A percentile compares a stretch with the other conserved stretches of the same genome.
Evolutionary conservation across 2,329 filamentous ascomycete genomes (phyloP).

Genomic region (Exophiala xenobiotica): DNA sequence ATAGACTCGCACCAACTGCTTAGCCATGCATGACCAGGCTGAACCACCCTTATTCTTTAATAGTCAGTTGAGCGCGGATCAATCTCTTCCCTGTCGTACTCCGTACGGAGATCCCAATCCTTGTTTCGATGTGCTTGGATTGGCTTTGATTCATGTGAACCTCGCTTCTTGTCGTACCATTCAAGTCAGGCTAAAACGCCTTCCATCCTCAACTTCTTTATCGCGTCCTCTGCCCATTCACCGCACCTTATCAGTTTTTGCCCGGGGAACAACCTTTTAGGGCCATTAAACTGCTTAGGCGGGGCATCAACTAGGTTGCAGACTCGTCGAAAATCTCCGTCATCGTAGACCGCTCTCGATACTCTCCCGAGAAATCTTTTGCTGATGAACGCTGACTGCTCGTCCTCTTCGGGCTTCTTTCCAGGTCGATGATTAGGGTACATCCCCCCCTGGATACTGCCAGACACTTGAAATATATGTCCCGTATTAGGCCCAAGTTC

Average conservation of each 20-base stretch:
- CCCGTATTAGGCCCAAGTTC: conserved; percentile 12
- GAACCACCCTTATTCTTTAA: too few species aligned
- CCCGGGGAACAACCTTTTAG: conserved; percentile 11
- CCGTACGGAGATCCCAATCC: too few species aligned
- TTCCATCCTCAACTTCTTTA: conserved; percentile 4
- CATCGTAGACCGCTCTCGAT: conserved; percentile 11
- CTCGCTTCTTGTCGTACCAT: neutral
- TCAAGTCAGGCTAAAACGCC: neutral
- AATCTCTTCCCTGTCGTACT: too few species aligned
- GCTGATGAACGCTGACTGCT: conserved; percentile 13
- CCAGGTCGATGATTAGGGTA: conserved; percentile 14
- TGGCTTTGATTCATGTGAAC: too few species aligned
- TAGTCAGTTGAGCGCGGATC: too few species aligned
- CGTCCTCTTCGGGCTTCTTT: conserved; percentile 17
- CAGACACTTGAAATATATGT: conserved; percentile 18
- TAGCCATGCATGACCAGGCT: too few species aligned
- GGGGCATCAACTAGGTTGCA: conserved; percentile 12
- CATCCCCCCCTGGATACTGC: conserved; percentile 16
- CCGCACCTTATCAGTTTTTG: conserved; percentile 10
- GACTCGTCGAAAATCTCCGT: conserved; percentile 15
- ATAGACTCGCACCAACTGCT: too few species aligned
- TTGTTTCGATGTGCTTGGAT: too few species aligned
- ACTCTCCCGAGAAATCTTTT: conserved; percentile 11
- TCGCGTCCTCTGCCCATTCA: conserved; percentile 14
- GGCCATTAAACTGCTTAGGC: conserved; percentile 11